Percentiles rank a stretch among this genome's conserved stretches.
These are phyloP conservation scores for Jatropha podagrica DNA, from an alignment of 441 rosid genomes.

Conservation along the genomic window DNA sequence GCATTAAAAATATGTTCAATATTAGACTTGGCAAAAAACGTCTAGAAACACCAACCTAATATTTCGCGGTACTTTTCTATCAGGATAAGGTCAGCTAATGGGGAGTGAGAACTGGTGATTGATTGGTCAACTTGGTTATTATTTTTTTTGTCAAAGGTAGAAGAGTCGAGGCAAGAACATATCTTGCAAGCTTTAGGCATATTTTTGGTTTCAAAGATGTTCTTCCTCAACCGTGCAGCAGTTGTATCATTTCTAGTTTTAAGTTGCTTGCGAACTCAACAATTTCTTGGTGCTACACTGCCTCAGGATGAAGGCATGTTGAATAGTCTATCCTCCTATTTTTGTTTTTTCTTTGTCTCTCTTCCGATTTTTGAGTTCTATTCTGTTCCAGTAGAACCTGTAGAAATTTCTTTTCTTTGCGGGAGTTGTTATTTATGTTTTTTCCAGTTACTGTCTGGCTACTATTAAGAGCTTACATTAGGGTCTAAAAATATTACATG, in stretches of 20 bases:
- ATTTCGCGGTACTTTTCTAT: background rate
- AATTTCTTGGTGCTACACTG: background rate
- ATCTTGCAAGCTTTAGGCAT: background rate
- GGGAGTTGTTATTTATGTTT: background rate
- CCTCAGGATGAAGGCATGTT: slow-evolving; percentile 22
- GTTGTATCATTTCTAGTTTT: slow-evolving; percentile 7
- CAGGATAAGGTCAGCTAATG: background rate
- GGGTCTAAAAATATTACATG: background rate
- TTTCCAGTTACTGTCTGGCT: background rate
- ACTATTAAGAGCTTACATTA: background rate
- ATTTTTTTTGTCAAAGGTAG: background rate
- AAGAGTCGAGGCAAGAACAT: background rate
- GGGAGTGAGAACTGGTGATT: background rate
- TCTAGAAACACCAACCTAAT: background rate
- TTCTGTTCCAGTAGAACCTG: background rate
- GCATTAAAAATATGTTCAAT: no score
- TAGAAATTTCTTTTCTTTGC: background rate
- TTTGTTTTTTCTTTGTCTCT: background rate
- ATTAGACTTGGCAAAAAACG: no score
- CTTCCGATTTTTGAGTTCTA: background rate
- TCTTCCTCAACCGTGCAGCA: background rate
- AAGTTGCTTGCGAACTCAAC: background rate
- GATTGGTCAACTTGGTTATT: background rate
- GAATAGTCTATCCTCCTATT: background rate
- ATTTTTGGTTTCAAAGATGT: background rate